Percentiles rank a stretch among this genome's conserved stretches.
Conservation (phyloP, 1,284 basidiomycete species). For the Takashimella tepidaria region DNA sequence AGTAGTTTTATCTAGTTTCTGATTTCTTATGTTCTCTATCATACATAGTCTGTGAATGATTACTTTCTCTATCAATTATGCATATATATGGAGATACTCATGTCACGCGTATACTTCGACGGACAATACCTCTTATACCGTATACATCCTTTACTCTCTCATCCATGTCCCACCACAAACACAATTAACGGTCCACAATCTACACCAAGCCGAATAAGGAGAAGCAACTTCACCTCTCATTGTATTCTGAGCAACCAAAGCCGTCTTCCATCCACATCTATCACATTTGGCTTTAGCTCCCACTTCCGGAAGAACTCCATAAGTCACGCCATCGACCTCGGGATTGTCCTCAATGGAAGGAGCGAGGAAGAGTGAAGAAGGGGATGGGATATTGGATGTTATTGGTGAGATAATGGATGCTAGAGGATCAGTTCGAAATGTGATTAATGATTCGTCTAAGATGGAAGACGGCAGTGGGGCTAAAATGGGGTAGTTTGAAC, state of each 20-base stretch:
- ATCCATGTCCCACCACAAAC: slow-evolving; percentile 38
- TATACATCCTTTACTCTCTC: not conserved
- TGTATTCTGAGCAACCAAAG: slow-evolving; percentile 6
- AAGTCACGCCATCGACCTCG: slow-evolving; percentile 26
- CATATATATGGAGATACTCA: too few species aligned
- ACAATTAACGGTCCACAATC: slow-evolving; percentile 19
- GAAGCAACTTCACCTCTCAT: slow-evolving; percentile 6
- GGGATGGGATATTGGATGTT: slow-evolving; percentile 18
- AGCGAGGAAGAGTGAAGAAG: slow-evolving; percentile 25
- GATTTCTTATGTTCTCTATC: too few species aligned
- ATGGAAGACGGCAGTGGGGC: slow-evolving; percentile 1
- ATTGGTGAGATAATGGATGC: slow-evolving; percentile 7
- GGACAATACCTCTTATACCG: too few species aligned
- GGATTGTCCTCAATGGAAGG: not conserved
- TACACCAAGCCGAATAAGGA: slow-evolving; percentile 17
- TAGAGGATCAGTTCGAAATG: slow-evolving; percentile 13
- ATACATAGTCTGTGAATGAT: too few species aligned
- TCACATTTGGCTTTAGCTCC: slow-evolving; percentile 20
- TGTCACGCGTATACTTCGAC: too few species aligned
- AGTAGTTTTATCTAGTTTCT: too few species aligned
- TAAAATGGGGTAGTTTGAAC: too few species aligned
- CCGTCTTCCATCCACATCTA: slow-evolving; percentile 23
- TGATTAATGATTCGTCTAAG: slow-evolving; percentile 9
- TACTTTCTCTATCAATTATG: too few species aligned
- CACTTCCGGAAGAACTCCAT: slow-evolving; percentile 14